phyloP scores from a whole-genome alignment of 768 basidiomycete species.

The Lactifluus rugatus region DNA sequence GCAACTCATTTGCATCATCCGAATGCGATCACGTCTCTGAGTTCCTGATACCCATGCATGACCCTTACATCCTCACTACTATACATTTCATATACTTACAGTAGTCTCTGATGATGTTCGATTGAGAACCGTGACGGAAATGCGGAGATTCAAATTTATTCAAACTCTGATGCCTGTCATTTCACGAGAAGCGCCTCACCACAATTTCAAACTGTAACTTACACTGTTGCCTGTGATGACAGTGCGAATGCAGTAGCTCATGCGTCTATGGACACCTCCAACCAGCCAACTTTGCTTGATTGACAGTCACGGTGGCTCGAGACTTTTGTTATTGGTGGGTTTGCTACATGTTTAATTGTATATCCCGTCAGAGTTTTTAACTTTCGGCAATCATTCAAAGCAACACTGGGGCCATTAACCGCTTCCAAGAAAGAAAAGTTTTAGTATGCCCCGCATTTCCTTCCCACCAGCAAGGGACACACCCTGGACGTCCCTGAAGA shows the following conservation, averaged over 20 bases:
- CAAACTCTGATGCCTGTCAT: no score
- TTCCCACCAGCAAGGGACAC: not conserved
- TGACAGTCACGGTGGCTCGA: not conserved
- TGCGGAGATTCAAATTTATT: no score
- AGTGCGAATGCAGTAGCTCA: not conserved
- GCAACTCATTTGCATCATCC: no score
- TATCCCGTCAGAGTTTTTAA: not conserved
- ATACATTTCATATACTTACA: no score
- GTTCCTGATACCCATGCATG: no score
- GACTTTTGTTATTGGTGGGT: not conserved
- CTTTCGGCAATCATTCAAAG: not conserved
- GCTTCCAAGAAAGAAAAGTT: not conserved
- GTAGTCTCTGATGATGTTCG: no score
- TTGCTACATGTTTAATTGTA: not conserved
- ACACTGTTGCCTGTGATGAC: not conserved
- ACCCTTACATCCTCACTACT: no score
- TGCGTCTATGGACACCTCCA: no score
- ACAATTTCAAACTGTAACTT: not conserved
- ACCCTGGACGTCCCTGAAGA: not conserved
- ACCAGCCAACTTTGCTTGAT: no score
- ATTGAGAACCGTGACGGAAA: no score
- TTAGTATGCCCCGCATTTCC: not conserved
- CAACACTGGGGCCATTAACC: not conserved
- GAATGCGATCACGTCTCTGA: no score
- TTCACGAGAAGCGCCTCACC: no score